Evolutionary conservation across 345 rosid species (phyloP).

Genomic region (Aquilaria malaccensis): DNA sequence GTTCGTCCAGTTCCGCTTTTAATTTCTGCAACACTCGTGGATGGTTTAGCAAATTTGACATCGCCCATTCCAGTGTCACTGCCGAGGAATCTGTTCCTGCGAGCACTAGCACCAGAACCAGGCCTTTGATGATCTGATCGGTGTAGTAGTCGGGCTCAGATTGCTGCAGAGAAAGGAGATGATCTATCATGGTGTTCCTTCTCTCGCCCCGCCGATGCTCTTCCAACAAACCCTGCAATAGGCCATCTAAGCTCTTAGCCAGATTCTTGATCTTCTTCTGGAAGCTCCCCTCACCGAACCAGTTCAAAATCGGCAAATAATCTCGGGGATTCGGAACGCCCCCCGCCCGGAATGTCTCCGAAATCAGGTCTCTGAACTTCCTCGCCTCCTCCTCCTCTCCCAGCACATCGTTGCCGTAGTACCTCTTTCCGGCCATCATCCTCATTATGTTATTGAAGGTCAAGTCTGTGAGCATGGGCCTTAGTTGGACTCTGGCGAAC

Average conservation of each 20-base stretch:
- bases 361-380: conserved; percentile 22
- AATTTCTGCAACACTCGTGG: conserved; percentile 33
- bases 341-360: conserved; percentile 18
- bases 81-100: conserved; percentile 47
- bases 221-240: conserved; percentile 44
- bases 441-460: conserved; percentile 31
- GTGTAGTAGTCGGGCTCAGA: conserved; percentile 43
- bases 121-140: conserved; percentile 55
- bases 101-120: conserved; percentile 29
- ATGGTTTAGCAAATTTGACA: conserved; percentile 32
- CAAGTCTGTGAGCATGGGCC: conserved; percentile 16
- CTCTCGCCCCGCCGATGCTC: conserved; percentile 27
- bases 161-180: conserved; percentile 41
- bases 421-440: conserved; percentile 41
- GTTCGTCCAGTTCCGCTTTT: conserved; percentile 33
- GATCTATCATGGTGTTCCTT: conserved; percentile 48
- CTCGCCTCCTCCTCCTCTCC: conserved; percentile 25
- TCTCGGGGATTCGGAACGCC: conserved; percentile 27
- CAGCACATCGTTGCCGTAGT: conserved; percentile 26
- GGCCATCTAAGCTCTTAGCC: conserved; percentile 25
- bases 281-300: conserved; percentile 15
- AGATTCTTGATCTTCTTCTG: conserved; percentile 30
- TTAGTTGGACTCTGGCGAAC: conserved; percentile 19
- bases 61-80: conserved; percentile 45
- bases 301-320: conserved; percentile 29